phyloP scores from a whole-genome alignment of 2,329 filamentous ascomycete genomes.

The Neopestalotiopsis sp. region DNA sequence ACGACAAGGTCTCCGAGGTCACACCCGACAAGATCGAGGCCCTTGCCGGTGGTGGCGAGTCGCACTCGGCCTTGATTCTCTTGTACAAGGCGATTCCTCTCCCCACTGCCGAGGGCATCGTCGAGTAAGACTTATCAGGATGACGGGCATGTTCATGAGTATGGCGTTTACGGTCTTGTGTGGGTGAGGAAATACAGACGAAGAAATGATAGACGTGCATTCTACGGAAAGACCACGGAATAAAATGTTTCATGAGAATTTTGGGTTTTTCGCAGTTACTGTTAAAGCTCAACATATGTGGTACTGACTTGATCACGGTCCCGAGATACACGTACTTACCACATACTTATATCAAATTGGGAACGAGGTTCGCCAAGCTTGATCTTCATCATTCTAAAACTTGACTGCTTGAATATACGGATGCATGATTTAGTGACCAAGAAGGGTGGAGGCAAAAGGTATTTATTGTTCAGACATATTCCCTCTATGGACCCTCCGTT shows the following conservation, averaged over 20 bases:
- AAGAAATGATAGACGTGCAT: background rate
- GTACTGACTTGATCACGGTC: too few species aligned
- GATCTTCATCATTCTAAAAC: background rate
- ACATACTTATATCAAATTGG: too few species aligned
- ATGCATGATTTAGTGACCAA: background rate
- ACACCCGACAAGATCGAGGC: constrained; percentile 88
- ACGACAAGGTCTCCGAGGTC: constrained; percentile 95
- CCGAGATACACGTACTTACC: too few species aligned
- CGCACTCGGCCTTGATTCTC: constrained; percentile 80
- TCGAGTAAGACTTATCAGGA: constrained; percentile 28
- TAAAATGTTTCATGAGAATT: background rate
- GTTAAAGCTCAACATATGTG: too few species aligned
- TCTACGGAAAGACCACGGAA: background rate
- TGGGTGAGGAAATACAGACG: background rate
- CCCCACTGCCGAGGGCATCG: constrained; percentile 57
- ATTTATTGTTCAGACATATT: background rate
- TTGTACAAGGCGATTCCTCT: constrained; percentile 78
- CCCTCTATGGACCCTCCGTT: background rate
- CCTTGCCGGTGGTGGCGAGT: constrained; percentile 86
- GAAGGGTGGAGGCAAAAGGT: background rate
- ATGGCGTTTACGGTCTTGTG: background rate
- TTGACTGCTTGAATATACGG: background rate
- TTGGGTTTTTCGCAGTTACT: background rate
- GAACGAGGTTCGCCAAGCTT: too few species aligned
- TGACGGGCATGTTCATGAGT: background rate